These are phyloP conservation scores for Saitozyma podzolica DNA, from an alignment of 768 basidiomycete species.

Conservation along the genomic window DNA sequence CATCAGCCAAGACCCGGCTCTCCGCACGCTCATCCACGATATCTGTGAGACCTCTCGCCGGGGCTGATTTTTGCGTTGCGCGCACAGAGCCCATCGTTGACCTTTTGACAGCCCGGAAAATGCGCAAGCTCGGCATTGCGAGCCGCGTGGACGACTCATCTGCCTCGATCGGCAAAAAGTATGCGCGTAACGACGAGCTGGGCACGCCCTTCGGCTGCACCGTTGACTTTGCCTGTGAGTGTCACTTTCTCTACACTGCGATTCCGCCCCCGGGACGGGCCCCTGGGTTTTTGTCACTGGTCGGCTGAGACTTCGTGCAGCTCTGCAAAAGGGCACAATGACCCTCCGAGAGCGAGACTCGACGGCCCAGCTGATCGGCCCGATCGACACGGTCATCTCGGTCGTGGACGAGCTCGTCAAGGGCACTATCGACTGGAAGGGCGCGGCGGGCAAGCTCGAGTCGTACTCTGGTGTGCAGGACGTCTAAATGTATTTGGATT, in stretches of 20 bases:
- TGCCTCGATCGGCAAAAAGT: slow-evolving; percentile 92
- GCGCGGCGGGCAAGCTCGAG: slow-evolving; percentile 69
- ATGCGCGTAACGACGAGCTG: slow-evolving; percentile 95
- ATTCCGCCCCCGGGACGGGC: slow-evolving; percentile 2
- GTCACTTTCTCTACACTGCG: slow-evolving; percentile 7
- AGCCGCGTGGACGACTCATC: slow-evolving; percentile 94
- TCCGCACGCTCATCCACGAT: slow-evolving; percentile 78
- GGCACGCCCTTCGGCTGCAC: slow-evolving; percentile 97
- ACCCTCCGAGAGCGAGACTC: slow-evolving; percentile 91
- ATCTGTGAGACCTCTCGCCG: slow-evolving; percentile 66
- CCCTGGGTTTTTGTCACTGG: no score
- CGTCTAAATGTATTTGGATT: slow-evolving; percentile 49
- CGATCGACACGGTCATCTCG: slow-evolving; percentile 81
- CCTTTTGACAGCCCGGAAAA: slow-evolving; percentile 65
- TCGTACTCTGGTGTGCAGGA: slow-evolving; percentile 89
- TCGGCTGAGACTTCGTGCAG: slow-evolving; percentile 55
- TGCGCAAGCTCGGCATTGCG: slow-evolving; percentile 85
- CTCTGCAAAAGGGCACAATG: slow-evolving; percentile 86
- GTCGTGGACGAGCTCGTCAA: slow-evolving; percentile 76
- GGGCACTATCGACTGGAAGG: slow-evolving; percentile 73
- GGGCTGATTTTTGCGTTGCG: neutral
- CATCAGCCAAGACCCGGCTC: slow-evolving; percentile 78
- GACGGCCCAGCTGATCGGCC: slow-evolving; percentile 85
- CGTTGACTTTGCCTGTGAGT: slow-evolving; percentile 86
- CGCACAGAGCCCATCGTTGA: neutral